Conservation (phyloP, 2,329 filamentous ascomycete species). For the Fusarium sp. region DNA sequence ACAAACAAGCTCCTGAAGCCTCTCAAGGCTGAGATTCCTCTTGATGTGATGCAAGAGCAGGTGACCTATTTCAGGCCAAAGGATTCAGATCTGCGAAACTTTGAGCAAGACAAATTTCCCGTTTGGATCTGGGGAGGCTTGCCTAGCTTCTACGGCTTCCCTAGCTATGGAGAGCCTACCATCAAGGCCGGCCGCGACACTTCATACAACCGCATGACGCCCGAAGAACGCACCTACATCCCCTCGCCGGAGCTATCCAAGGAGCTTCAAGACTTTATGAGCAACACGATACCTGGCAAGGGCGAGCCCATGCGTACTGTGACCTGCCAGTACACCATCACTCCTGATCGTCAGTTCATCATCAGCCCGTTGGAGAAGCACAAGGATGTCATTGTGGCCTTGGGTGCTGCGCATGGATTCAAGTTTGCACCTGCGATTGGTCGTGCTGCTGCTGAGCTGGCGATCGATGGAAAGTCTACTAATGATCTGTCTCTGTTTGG, state of each 20-base stretch:
- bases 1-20: conserved; percentile 28
- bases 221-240: conserved; percentile 26
- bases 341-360: conserved; percentile 38
- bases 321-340: conserved; percentile 42
- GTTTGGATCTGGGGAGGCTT: conserved; percentile 33
- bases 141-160: conserved; percentile 21
- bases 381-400: conserved; percentile 26
- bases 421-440: conserved; percentile 42
- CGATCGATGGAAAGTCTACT: conserved; percentile 34
- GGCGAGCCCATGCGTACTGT: conserved; percentile 32
- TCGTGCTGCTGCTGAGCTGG: conserved; percentile 38
- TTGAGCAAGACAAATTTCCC: conserved; percentile 18
- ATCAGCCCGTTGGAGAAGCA: conserved; percentile 32
- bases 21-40: conserved; percentile 19
- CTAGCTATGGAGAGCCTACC: conserved; percentile 26
- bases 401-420: conserved; percentile 38
- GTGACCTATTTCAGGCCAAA: conserved; percentile 34
- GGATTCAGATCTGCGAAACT: not conserved
- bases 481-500: conserved; percentile 35
- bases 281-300: conserved; percentile 12
- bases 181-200: conserved; percentile 33
- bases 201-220: conserved; percentile 24
- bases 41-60: conserved; percentile 36
- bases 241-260: conserved; percentile 7
- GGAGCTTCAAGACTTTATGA: conserved; percentile 17